A percentile compares a stretch with the other conserved stretches of the same genome.
Conservation (phyloP, 345 rosid genomes). For the Ceriops decandra region DNA sequence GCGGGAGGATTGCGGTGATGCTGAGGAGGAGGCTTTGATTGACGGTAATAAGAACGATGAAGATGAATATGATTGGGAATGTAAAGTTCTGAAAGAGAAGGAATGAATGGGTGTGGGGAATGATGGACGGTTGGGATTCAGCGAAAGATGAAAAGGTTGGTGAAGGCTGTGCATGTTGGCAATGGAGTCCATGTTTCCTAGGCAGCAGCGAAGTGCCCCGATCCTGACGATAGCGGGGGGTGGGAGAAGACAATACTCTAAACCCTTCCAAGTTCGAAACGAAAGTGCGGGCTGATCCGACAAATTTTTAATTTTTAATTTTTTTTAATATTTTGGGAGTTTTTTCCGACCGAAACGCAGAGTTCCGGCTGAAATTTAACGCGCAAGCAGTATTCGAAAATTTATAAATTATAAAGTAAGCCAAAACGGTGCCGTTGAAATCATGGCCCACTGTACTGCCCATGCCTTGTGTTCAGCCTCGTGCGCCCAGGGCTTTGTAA, state of each 20-base stretch:
- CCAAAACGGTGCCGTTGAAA: too few species aligned
- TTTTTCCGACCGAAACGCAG: too few species aligned
- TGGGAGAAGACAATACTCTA: background rate
- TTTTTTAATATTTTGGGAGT: too few species aligned
- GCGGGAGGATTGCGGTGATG: constrained; percentile 22
- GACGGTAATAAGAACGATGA: constrained; percentile 34
- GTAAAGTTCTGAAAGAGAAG: constrained; percentile 36
- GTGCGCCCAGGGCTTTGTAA: too few species aligned
- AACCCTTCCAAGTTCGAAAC: too few species aligned
- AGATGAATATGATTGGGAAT: constrained; percentile 14
- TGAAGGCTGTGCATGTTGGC: constrained; percentile 38
- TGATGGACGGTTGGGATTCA: constrained; percentile 40
- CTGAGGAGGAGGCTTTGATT: constrained; percentile 44
- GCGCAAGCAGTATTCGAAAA: too few species aligned
- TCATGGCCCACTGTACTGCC: too few species aligned
- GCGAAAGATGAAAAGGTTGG: constrained; percentile 44
- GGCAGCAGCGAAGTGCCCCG: constrained; percentile 19
- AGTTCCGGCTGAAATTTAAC: too few species aligned
- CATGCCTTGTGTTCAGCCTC: too few species aligned
- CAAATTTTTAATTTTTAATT: too few species aligned
- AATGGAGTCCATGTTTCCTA: constrained; percentile 48
- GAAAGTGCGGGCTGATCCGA: too few species aligned
- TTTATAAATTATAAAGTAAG: too few species aligned
- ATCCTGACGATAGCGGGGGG: constrained; percentile 22
- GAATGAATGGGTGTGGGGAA: constrained; percentile 30